phyloP scores from a whole-genome alignment of 441 rosid genomes.

The Lagerstroemia fauriei region DNA sequence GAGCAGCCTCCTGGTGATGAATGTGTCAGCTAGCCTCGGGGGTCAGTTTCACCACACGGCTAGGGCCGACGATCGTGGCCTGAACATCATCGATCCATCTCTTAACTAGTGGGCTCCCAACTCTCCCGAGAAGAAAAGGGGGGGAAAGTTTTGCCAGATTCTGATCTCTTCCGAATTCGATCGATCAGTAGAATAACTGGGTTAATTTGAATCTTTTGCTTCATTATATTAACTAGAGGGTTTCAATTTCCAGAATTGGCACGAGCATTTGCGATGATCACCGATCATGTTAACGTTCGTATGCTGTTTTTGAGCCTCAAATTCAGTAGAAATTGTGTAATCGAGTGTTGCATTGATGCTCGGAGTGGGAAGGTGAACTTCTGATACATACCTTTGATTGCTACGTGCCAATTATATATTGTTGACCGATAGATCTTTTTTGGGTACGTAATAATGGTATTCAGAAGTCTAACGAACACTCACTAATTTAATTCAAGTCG shows the following conservation, averaged over 20 bases:
- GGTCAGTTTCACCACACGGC: conserved; percentile 48
- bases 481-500: no score
- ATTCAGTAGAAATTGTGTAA: not conserved
- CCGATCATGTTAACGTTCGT: not conserved
- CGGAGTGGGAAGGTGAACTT: not conserved
- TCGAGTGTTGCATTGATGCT: not conserved
- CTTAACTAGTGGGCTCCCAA: not conserved
- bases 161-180: not conserved
- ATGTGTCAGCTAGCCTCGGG: conserved; percentile 57
- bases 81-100: not conserved
- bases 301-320: not conserved
- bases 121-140: no score
- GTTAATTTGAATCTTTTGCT: not conserved
- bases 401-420: not conserved
- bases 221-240: not conserved
- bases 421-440: not conserved
- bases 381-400: not conserved
- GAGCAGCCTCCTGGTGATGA: conserved; percentile 57
- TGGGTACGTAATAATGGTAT: not conserved
- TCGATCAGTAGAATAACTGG: not conserved
- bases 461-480: no score
- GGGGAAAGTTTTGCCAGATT: not conserved
- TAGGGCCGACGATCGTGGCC: not conserved
- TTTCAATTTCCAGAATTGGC: not conserved
- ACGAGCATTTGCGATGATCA: not conserved